A percentile compares a stretch with the other conserved stretches of the same genome.
Evolutionary conservation across 768 basidiomycete species (phyloP).

Genomic region (Kwoniella dendrophila): DNA sequence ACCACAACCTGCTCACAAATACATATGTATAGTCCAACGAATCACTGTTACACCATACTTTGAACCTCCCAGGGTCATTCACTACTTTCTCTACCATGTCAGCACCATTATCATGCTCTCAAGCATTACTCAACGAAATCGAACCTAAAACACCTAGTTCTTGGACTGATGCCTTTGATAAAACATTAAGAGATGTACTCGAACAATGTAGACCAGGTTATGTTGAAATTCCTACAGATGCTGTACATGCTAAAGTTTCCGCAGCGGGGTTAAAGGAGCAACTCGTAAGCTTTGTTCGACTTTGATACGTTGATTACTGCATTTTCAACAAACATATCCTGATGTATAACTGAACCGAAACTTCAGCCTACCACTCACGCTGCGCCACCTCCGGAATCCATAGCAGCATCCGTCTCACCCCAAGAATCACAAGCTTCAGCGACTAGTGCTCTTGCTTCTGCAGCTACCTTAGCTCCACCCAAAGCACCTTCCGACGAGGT

Average conservation of each 20-base stretch:
- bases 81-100: slow-evolving; percentile 78
- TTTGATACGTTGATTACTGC: too few relatives aligned
- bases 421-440: slow-evolving; percentile 22
- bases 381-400: slow-evolving; percentile 45
- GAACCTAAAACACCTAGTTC: slow-evolving; percentile 59
- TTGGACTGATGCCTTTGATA: slow-evolving; percentile 69
- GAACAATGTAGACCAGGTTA: slow-evolving; percentile 81
- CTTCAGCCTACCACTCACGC: slow-evolving; percentile 54
- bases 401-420: slow-evolving; percentile 19
- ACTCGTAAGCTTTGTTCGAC: slow-evolving; percentile 56
- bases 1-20: background rate
- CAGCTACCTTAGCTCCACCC: background rate
- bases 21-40: slow-evolving; percentile 50
- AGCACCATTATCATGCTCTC: slow-evolving; percentile 71
- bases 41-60: slow-evolving; percentile 82
- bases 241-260: slow-evolving; percentile 71
- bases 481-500: slow-evolving; percentile 43
- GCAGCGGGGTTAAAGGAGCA: slow-evolving; percentile 66
- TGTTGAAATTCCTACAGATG: slow-evolving; percentile 79
- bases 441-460: slow-evolving; percentile 21
- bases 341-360: too few relatives aligned
- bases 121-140: slow-evolving; percentile 64
- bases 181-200: slow-evolving; percentile 65
- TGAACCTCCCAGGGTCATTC: slow-evolving; percentile 75
- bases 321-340: too few relatives aligned